A percentile compares a stretch with the other conserved stretches of the same genome.
Conservation (phyloP, 352 stramenopile species). For the Phytophthora meadii region DNA sequence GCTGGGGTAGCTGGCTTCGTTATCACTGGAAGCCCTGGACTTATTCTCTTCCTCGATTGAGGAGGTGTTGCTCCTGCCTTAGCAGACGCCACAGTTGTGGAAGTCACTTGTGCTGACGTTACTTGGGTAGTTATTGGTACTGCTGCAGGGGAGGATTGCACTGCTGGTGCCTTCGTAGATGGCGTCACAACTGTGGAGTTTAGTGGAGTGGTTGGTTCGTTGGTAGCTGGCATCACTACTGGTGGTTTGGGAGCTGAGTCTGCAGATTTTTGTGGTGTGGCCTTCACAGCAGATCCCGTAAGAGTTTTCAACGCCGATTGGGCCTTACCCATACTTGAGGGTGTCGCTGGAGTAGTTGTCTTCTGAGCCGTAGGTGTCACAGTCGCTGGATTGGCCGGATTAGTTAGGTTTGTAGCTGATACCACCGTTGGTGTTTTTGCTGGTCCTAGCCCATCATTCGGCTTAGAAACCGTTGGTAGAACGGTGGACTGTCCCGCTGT, state of each 20-base stretch:
- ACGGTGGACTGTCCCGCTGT: conserved; percentile 1
- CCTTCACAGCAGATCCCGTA: neutral
- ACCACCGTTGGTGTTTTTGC: conserved; percentile 8
- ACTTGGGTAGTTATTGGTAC: neutral
- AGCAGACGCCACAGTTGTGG: neutral
- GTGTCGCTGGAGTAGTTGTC: neutral
- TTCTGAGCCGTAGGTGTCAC: neutral
- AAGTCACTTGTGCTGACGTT: neutral
- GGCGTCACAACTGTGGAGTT: conserved; percentile 1
- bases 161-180: neutral
- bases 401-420: neutral
- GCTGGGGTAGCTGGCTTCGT: conserved; percentile 2
- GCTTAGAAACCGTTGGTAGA: neutral
- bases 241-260: neutral
- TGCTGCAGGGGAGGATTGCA: neutral
- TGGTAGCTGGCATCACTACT: neutral
- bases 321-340: neutral
- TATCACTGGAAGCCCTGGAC: neutral
- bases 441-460: conserved; percentile 7
- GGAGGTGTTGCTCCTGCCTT: conserved; percentile 1
- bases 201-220: neutral
- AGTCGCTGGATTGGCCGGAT: neutral
- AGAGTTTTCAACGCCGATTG: neutral
- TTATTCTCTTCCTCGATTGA: conserved; percentile 2
- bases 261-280: neutral